Evolutionary conservation across 345 rosid species (phyloP).

Genomic region (Eucalyptus sideroxylon): DNA sequence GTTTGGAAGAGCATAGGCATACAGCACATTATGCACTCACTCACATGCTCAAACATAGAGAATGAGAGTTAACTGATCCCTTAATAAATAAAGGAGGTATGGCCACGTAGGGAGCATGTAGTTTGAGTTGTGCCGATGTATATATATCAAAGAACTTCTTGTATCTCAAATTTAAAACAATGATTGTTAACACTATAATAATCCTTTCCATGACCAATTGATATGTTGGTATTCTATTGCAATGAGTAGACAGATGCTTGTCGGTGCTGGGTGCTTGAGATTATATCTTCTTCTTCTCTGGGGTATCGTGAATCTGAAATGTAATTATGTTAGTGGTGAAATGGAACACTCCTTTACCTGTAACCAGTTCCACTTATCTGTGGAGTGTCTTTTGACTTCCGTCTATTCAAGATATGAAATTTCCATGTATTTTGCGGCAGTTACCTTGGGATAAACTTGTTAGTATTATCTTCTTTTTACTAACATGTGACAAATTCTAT

Average conservation of each 20-base stretch:
- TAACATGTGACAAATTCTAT: not conserved
- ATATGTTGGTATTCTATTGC: not conserved
- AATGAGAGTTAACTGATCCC: not conserved
- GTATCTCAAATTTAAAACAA: not conserved
- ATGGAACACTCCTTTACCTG: not conserved
- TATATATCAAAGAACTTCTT: not conserved
- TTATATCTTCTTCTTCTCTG: not conserved
- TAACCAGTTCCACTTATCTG: not conserved
- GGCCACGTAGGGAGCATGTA: not conserved
- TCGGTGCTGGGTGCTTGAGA: not conserved
- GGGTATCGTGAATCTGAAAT: not conserved
- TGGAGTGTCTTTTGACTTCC: not conserved
- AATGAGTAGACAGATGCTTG: not conserved
- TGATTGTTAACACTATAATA: not conserved
- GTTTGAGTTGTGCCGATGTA: not conserved
- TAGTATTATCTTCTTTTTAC: not conserved
- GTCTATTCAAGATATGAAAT: not conserved
- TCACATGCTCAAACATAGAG: not conserved
- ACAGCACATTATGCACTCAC: not conserved
- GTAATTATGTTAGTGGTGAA: not conserved
- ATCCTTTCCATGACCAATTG: not conserved
- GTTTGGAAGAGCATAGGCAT: not conserved
- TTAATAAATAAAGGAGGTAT: not conserved
- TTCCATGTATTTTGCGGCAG: not conserved
- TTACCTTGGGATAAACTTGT: not conserved